These are phyloP conservation scores for Asclepias syriaca DNA, from an alignment of 257 asterid species.

Conservation along the genomic window DNA sequence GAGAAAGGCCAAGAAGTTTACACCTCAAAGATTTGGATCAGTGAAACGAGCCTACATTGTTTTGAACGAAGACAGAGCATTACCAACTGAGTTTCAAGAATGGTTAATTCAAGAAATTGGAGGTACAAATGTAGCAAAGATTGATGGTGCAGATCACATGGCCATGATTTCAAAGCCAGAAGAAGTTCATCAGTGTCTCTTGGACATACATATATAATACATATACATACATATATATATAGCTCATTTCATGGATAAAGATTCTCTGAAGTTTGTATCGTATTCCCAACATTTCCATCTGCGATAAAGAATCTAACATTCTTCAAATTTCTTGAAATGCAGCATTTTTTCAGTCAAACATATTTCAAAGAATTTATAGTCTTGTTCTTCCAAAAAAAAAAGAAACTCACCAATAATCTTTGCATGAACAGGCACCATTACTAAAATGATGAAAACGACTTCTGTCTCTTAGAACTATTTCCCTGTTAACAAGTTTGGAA, in stretches of 20 bases:
- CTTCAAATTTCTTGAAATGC: too few relatives aligned
- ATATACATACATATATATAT: too few relatives aligned
- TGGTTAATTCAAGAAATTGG: background rate
- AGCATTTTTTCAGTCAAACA: too few relatives aligned
- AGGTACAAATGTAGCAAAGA: background rate
- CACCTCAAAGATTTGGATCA: background rate
- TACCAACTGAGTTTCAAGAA: background rate
- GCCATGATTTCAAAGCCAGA: constrained; percentile 3
- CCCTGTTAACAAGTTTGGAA: constrained; percentile 18
- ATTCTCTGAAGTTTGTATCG: too few relatives aligned
- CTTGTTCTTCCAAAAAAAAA: too few relatives aligned
- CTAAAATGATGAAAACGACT: constrained; percentile 31
- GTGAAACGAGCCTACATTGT: background rate
- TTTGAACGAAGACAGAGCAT: background rate
- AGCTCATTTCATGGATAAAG: too few relatives aligned
- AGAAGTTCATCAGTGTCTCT: background rate
- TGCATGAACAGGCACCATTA: constrained; percentile 32
- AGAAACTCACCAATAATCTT: constrained; percentile 27
- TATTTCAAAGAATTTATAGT: too few relatives aligned
- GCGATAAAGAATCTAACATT: too few relatives aligned
- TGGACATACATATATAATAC: background rate
- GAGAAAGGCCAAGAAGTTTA: background rate
- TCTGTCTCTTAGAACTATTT: constrained; percentile 31
- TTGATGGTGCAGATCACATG: background rate
- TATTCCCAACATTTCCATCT: too few relatives aligned